Evolutionary conservation across 805 yeast species (phyloP).

Genomic region (Candida schatavii): DNA sequence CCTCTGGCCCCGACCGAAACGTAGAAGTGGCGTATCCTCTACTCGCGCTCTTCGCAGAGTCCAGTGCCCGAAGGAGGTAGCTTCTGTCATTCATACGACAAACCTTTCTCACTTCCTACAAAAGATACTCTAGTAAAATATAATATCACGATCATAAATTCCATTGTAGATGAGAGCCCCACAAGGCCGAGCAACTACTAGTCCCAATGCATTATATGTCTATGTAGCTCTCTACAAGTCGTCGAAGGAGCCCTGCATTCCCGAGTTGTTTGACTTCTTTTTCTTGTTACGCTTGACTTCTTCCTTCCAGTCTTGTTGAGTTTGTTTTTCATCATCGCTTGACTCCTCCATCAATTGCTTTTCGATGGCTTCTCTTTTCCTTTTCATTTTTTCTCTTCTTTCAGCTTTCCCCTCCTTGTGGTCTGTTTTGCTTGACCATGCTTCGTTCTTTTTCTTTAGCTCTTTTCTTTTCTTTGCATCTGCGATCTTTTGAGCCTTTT

Average conservation of each 20-base stretch:
- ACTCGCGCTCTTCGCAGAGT: no score
- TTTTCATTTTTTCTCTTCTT: constrained; percentile 66
- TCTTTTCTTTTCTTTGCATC: constrained; percentile 44
- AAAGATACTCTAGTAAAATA: no score
- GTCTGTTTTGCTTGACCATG: constrained; percentile 78
- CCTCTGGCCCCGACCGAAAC: no score
- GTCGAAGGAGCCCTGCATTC: constrained; percentile 60
- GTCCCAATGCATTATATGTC: no score
- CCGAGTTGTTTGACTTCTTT: constrained; percentile 40
- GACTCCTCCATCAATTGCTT: constrained; percentile 45
- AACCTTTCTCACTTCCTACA: no score
- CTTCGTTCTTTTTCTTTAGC: constrained; percentile 50
- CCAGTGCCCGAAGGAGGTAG: no score
- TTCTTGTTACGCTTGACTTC: constrained; percentile 64
- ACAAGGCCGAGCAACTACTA: no score
- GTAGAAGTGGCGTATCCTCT: no score
- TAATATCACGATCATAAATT: no score
- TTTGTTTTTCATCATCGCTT: constrained; percentile 43
- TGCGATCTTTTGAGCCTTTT: constrained; percentile 31
- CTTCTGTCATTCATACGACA: no score
- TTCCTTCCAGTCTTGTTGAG: constrained; percentile 84
- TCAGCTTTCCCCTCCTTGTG: constrained; percentile 58
- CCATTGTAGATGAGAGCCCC: no score
- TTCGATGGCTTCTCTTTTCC: constrained; percentile 67
- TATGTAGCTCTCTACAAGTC: constrained; percentile 38